phyloP scores from a whole-genome alignment of 1,284 basidiomycete genomes.

The Exobasidium rhododendri region DNA sequence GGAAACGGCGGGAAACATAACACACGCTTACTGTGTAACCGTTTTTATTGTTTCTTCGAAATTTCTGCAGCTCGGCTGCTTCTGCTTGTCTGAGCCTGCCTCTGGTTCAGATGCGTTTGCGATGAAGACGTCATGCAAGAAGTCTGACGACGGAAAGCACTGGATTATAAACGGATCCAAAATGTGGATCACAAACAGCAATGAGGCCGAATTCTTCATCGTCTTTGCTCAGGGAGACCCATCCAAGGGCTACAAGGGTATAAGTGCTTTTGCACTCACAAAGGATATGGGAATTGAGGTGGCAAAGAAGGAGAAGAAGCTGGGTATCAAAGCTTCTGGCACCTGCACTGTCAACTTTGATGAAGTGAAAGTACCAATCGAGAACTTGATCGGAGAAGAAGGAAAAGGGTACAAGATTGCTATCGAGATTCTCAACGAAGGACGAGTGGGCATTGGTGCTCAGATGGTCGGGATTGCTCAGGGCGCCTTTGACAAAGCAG shows the following conservation, averaged over 20 bases:
- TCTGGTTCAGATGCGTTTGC: slow-evolving; percentile 97
- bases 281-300: slow-evolving; percentile 96
- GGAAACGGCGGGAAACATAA: not conserved
- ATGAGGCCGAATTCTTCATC: slow-evolving; percentile 81
- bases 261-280: slow-evolving; percentile 93
- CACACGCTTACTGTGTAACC: not conserved
- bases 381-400: slow-evolving; percentile 88
- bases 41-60: slow-evolving; percentile 12
- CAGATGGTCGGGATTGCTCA: slow-evolving; percentile 82
- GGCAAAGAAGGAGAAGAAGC: slow-evolving; percentile 98
- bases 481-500: slow-evolving; percentile 88
- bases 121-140: slow-evolving; percentile 85
- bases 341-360: slow-evolving; percentile 96
- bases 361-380: slow-evolving; percentile 83
- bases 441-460: slow-evolving; percentile 93
- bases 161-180: slow-evolving; percentile 91
- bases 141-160: slow-evolving; percentile 65
- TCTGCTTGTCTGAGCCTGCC: slow-evolving; percentile 87
- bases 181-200: slow-evolving; percentile 99
- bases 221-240: slow-evolving; percentile 94
- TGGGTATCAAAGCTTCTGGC: slow-evolving; percentile 93
- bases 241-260: slow-evolving; percentile 95
- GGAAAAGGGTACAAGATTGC: slow-evolving; percentile 93
- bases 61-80: slow-evolving; percentile 76
- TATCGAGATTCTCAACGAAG: slow-evolving; percentile 97